Percentiles rank a stretch among this genome's conserved stretches.
Evolutionary conservation across 225 moss, liverwort and hornwort species (phyloP).

Genomic region (Climacium dendroides): DNA sequence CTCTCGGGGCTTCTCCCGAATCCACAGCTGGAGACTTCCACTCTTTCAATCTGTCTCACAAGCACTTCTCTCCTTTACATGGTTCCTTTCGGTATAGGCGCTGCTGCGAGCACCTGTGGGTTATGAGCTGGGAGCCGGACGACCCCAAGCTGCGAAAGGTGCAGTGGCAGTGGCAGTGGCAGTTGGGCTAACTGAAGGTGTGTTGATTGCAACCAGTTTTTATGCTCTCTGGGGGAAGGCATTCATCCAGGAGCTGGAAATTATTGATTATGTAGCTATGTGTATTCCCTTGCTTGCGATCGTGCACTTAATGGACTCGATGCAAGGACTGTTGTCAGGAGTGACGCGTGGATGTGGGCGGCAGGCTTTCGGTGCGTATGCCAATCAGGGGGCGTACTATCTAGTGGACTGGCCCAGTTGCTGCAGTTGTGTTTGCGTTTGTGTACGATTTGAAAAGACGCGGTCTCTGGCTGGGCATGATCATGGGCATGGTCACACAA

Average conservation of each 20-base stretch:
- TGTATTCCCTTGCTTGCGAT: conserved; percentile 23
- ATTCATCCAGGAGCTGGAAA: conserved; percentile 33
- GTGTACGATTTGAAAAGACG: conserved; percentile 21
- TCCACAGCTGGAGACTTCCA: conserved; percentile 44
- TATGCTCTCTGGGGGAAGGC: background rate
- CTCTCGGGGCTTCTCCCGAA: conserved; percentile 42
- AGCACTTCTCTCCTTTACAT: conserved; percentile 18
- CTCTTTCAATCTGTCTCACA: background rate
- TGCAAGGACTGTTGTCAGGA: conserved; percentile 41
- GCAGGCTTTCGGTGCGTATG: conserved; percentile 39
- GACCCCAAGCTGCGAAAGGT: conserved; percentile 23
- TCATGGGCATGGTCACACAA: conserved; percentile 22
- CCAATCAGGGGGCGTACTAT: conserved; percentile 47
- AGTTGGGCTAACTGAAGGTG: conserved; percentile 19
- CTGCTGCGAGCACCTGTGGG: conserved; percentile 53
- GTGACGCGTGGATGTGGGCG: conserved; percentile 48
- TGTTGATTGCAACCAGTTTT: background rate
- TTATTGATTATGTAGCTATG: conserved; percentile 16
- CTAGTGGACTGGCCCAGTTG: conserved; percentile 37
- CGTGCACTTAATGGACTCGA: conserved; percentile 20
- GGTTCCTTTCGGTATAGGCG: conserved; percentile 35
- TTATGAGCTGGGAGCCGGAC: conserved; percentile 65
- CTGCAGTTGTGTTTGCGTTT: conserved; percentile 38
- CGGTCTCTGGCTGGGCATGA: conserved; percentile 50
- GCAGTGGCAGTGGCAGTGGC: conserved; percentile 14